Evolutionary conservation across 139 green algal genomes (phyloP).

Genomic region (Chlamydomonas eustigma): DNA sequence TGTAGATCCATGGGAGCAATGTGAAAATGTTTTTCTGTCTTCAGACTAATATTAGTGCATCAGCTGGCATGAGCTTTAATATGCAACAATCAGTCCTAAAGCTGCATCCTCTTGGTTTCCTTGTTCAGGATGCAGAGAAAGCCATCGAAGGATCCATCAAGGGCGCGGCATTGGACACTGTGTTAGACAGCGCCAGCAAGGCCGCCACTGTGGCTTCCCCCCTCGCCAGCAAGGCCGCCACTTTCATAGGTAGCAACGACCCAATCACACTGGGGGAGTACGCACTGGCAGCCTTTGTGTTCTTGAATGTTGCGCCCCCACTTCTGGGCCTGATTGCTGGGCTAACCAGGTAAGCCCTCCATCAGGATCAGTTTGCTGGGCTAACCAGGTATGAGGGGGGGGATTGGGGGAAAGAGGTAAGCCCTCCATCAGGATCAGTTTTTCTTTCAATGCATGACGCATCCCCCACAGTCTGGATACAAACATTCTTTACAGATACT

Average conservation of each 20-base stretch:
- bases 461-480: no score
- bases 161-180: constrained; percentile 24
- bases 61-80: no score
- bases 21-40: no score
- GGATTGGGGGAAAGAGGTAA: no score
- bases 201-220: constrained; percentile 49
- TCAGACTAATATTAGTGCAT: no score
- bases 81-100: no score
- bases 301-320: constrained; percentile 34
- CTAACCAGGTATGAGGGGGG: no score
- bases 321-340: constrained; percentile 34
- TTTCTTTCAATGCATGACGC: no score
- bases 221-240: constrained; percentile 32
- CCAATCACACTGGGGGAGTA: constrained; percentile 68
- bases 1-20: background rate
- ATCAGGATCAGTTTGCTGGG: no score
- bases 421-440: no score
- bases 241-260: constrained; percentile 47
- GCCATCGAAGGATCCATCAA: constrained; percentile 20
- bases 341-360: background rate
- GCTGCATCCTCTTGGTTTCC: no score
- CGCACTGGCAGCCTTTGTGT: constrained; percentile 8
- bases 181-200: constrained; percentile 25
- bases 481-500: no score
- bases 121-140: background rate